phyloP scores from a whole-genome alignment of 805 yeast species.

The Pichia occidentalis region DNA sequence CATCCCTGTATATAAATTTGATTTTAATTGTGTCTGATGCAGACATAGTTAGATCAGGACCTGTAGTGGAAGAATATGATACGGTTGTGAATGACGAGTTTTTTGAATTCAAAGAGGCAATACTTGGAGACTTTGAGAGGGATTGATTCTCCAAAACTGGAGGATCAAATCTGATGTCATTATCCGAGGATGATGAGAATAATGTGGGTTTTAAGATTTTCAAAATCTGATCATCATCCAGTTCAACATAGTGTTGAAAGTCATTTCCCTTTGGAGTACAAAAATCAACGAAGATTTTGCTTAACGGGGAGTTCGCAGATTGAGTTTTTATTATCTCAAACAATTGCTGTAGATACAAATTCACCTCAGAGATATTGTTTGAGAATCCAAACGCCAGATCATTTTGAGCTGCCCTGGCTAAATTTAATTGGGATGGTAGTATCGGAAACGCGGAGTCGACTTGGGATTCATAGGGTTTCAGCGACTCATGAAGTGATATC shows the following conservation, averaged over 20 bases:
- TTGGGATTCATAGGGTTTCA: slow-evolving; percentile 14
- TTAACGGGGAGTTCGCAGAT: slow-evolving; percentile 1
- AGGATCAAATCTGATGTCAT: too few species aligned
- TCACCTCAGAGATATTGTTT: slow-evolving; percentile 26
- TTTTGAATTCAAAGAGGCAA: too few species aligned
- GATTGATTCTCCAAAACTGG: too few species aligned
- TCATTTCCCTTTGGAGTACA: slow-evolving; percentile 8
- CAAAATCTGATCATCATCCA: slow-evolving; percentile 18
- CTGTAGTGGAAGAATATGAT: not conserved
- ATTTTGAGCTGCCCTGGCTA: too few species aligned
- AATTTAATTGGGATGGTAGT: slow-evolving; percentile 44
- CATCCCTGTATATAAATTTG: slow-evolving; percentile 17
- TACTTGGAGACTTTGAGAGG: too few species aligned
- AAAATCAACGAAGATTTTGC: slow-evolving; percentile 4
- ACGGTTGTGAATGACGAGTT: not conserved
- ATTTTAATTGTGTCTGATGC: not conserved
- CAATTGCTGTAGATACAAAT: slow-evolving; percentile 34
- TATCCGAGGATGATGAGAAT: too few species aligned
- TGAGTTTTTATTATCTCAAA: slow-evolving; percentile 1
- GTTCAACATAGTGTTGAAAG: slow-evolving; percentile 28
- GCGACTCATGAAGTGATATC: slow-evolving; percentile 35
- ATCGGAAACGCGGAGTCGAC: slow-evolving; percentile 29
- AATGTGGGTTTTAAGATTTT: slow-evolving; percentile 11
- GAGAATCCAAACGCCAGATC: slow-evolving; percentile 9
- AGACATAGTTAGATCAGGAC: not conserved